Evolutionary conservation across 352 stramenopile genomes (phyloP).

Genomic region (Globisporangium cystogenes): DNA sequence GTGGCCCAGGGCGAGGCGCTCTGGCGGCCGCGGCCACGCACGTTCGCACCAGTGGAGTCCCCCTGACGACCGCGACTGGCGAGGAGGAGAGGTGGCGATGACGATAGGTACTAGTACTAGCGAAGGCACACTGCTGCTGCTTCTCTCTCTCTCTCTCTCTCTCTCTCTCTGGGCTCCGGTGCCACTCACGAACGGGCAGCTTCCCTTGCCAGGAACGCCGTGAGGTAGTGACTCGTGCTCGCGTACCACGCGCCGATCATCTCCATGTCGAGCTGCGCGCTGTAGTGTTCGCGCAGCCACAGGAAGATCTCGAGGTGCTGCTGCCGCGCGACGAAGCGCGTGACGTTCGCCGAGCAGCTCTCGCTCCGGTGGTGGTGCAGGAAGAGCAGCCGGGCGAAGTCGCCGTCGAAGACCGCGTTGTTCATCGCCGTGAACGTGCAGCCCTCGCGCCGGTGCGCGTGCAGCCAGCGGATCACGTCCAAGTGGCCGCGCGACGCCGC

Average conservation of each 20-base stretch:
- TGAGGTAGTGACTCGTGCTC: background rate
- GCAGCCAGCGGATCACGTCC: background rate
- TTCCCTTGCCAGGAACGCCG: background rate
- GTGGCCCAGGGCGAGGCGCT: constrained; percentile 43
- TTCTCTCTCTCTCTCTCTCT: no score
- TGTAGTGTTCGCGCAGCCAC: constrained; percentile 4
- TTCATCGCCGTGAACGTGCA: constrained; percentile 8
- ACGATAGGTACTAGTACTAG: background rate
- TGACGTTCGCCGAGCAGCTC: constrained; percentile 2
- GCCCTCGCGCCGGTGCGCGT: constrained; percentile 9
- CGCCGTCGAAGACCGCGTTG: background rate
- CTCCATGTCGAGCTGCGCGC: background rate
- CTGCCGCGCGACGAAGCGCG: constrained; percentile 1
- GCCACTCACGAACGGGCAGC: no score
- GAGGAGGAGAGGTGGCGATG: no score
- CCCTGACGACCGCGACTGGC: background rate
- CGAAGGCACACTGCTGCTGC: background rate
- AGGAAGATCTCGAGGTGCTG: constrained; percentile 7
- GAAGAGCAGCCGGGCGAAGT: constrained; percentile 4
- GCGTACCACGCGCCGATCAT: background rate
- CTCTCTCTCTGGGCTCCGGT: background rate
- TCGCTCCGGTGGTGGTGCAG: constrained; percentile 1
- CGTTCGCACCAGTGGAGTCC: constrained; percentile 30
- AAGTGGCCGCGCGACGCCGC: background rate
- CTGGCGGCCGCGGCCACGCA: constrained; percentile 69